Evolutionary conservation across 2,329 filamentous ascomycete genomes (phyloP).

Genomic region (Beauveria pseudobassiana): DNA sequence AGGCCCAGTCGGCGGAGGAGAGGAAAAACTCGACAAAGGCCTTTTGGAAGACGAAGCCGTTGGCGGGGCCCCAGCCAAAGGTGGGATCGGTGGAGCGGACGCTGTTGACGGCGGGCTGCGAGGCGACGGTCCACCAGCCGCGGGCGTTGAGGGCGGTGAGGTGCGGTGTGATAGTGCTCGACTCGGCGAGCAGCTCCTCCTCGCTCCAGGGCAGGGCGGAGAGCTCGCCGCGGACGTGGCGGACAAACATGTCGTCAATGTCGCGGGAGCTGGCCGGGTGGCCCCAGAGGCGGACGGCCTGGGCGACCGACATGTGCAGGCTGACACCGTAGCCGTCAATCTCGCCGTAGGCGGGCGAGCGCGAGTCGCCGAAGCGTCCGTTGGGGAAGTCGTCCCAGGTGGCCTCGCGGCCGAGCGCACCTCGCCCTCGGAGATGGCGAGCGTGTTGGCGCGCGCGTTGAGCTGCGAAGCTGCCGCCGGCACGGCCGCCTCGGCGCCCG

Average conservation of each 20-base stretch:
- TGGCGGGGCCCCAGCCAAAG: conserved; percentile 88
- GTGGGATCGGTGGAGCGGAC: conserved; percentile 65
- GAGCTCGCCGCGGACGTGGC: conserved; percentile 72
- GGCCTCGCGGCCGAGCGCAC: conserved; percentile 80
- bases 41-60: conserved; percentile 97
- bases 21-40: conserved; percentile 97
- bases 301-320: conserved; percentile 78
- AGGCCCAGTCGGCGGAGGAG: conserved; percentile 62
- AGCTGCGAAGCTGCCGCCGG: conserved; percentile 62
- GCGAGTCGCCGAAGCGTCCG: conserved; percentile 87
- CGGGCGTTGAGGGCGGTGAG: conserved; percentile 68
- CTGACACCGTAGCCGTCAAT: conserved; percentile 98
- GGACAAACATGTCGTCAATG: conserved; percentile 72
- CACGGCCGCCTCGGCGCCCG: conserved; percentile 70
- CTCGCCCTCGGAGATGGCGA: conserved; percentile 91
- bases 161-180: conserved; percentile 67
- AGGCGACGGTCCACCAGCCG: conserved; percentile 95
- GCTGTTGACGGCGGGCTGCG: conserved; percentile 89
- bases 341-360: conserved; percentile 89
- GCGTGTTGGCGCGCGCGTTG: conserved; percentile 73
- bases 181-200: conserved; percentile 78
- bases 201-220: conserved; percentile 89
- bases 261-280: conserved; percentile 62
- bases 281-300: conserved; percentile 81
- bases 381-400: conserved; percentile 99